phyloP scores from a whole-genome alignment of 139 green algal genomes.

The Limnomonas spitsbergensis region DNA sequence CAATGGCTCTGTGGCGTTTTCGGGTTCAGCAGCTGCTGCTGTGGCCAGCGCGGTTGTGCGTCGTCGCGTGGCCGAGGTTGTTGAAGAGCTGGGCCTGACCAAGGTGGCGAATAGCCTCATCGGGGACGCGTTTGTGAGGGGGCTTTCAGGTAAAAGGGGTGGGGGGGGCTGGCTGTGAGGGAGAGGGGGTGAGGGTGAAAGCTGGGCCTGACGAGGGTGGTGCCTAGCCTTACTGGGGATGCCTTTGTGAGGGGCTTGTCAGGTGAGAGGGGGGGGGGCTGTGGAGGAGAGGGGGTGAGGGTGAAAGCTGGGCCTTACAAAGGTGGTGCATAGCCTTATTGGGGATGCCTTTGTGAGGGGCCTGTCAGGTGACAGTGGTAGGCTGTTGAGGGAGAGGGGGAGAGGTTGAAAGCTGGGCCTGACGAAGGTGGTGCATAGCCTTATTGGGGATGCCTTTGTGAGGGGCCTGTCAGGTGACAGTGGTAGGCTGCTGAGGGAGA shows the following conservation, averaged over 20 bases:
- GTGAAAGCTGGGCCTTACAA: slow-evolving; percentile 32
- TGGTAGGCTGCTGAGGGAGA: no score
- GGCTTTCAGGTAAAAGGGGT: slow-evolving; percentile 40
- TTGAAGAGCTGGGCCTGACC: slow-evolving; percentile 29
- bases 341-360: slow-evolving; percentile 53
- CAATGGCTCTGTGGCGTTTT: neutral
- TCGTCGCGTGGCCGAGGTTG: slow-evolving; percentile 19
- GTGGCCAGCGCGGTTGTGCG: neutral
- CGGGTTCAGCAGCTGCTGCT: neutral
- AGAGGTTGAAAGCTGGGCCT: slow-evolving; percentile 38
- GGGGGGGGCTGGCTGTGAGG: neutral
- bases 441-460: slow-evolving; percentile 56
- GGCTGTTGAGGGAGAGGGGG: neutral
- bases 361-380: slow-evolving; percentile 37
- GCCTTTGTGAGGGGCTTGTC: slow-evolving; percentile 50
- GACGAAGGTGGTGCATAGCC: slow-evolving; percentile 43
- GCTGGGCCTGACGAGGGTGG: slow-evolving; percentile 55
- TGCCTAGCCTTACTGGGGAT: slow-evolving; percentile 55
- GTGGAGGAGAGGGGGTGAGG: no score
- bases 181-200: slow-evolving; percentile 36
- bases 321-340: slow-evolving; percentile 52
- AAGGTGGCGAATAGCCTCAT: slow-evolving; percentile 54
- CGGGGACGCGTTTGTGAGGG: slow-evolving; percentile 51
- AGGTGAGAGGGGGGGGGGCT: no score
- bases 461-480: slow-evolving; percentile 42